Evolutionary conservation across 2,329 filamentous ascomycete species (phyloP).

Genomic region (Thermoascus crustaceus): DNA sequence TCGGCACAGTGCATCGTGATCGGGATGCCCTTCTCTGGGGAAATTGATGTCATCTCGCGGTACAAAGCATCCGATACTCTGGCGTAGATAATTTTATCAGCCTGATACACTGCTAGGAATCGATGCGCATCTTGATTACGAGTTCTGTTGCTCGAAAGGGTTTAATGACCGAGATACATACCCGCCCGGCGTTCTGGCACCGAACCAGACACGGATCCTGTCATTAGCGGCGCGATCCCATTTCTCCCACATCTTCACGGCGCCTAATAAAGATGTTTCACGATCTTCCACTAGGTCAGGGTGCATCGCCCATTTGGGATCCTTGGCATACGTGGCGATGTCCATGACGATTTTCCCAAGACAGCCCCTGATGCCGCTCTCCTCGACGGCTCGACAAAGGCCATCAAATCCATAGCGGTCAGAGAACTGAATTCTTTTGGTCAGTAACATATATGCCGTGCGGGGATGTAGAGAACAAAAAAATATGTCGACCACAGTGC

Average conservation of each 20-base stretch:
- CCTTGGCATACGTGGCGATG: slow-evolving; percentile 35
- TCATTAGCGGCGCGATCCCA: slow-evolving; percentile 30
- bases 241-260: slow-evolving; percentile 28
- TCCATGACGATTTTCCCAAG: slow-evolving; percentile 40
- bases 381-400: slow-evolving; percentile 35
- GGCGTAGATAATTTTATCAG: neutral
- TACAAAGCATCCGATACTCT: slow-evolving; percentile 29
- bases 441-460: slow-evolving; percentile 6
- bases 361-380: slow-evolving; percentile 39
- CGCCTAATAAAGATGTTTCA: slow-evolving; percentile 34
- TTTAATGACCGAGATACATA: slow-evolving; percentile 12
- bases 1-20: slow-evolving; percentile 44
- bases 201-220: slow-evolving; percentile 42
- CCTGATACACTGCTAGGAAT: too few species aligned
- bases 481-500: too few species aligned
- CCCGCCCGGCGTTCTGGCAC: slow-evolving; percentile 41
- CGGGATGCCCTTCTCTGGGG: slow-evolving; percentile 32
- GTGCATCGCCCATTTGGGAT: slow-evolving; percentile 38
- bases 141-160: slow-evolving; percentile 1
- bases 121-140: too few species aligned
- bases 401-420: slow-evolving; percentile 42
- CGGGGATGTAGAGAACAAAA: too few species aligned
- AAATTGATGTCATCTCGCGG: slow-evolving; percentile 35
- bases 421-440: too few species aligned
- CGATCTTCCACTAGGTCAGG: slow-evolving; percentile 34